Evolutionary conservation across 306 rosid genomes (phyloP).

Genomic region (Canavalia ensiformis): DNA sequence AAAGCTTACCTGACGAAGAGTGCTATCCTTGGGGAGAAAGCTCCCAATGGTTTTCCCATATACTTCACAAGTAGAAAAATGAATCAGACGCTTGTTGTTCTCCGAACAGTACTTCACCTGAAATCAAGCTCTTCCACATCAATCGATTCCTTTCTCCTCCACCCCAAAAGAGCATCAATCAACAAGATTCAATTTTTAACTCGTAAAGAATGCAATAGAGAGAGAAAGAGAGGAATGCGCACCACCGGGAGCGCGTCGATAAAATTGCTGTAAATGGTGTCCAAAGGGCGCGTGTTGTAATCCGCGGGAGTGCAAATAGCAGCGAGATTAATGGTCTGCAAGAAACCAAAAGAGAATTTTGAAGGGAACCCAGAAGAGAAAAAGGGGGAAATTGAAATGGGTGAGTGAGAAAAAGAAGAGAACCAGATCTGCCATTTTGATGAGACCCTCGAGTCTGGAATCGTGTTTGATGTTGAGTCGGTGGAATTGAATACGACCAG

Average conservation of each 20-base stretch:
- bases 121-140: slow-evolving; percentile 37
- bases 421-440: slow-evolving; percentile 94
- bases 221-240: slow-evolving; percentile 23
- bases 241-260: slow-evolving; percentile 97
- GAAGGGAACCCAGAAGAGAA: not conserved
- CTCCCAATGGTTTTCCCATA: slow-evolving; percentile 94
- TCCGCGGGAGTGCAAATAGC: slow-evolving; percentile 98
- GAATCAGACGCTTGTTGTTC: slow-evolving; percentile 87
- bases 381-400: not conserved
- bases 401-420: not conserved
- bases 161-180: not conserved
- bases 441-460: slow-evolving; percentile 89
- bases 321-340: slow-evolving; percentile 88
- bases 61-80: slow-evolving; percentile 97
- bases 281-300: slow-evolving; percentile 92
- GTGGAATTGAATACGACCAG: slow-evolving; percentile 85
- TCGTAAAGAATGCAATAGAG: not conserved
- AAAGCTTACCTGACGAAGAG: slow-evolving; percentile 81
- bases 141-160: slow-evolving; percentile 34
- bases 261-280: slow-evolving; percentile 93
- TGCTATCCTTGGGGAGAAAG: slow-evolving; percentile 91
- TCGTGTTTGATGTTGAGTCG: slow-evolving; percentile 93
- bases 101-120: slow-evolving; percentile 95
- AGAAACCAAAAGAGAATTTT: not conserved
- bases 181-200: not conserved